Percentiles rank a stretch among this genome's conserved stretches.
phyloP scores from a whole-genome alignment of 768 basidiomycete species.

The Lactarius quietus region DNA sequence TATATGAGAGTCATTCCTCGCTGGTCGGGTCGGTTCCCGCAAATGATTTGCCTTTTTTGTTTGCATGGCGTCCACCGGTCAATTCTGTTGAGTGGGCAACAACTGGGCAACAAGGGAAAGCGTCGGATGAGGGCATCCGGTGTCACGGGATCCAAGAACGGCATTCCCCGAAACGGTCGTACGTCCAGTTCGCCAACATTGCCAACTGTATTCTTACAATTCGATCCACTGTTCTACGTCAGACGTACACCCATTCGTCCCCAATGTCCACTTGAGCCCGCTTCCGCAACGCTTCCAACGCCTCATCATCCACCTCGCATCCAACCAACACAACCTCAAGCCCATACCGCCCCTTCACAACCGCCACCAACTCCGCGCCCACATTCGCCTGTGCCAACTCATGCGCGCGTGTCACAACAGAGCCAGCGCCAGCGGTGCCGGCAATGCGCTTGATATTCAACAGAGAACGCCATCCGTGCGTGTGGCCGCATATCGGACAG shows the following conservation, averaged over 20 bases:
- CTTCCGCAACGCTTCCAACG: conserved; percentile 9
- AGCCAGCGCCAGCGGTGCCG: background rate
- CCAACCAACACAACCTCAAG: conserved; percentile 13
- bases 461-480: background rate
- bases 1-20: background rate
- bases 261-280: conserved; percentile 9
- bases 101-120: too few relatives aligned
- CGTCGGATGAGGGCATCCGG: too few relatives aligned
- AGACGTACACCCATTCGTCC: conserved; percentile 20
- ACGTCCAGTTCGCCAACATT: too few relatives aligned
- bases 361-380: conserved; percentile 8
- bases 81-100: too few relatives aligned
- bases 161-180: too few relatives aligned
- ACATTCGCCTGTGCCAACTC: background rate
- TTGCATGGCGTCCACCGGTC: background rate
- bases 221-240: background rate
- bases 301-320: conserved; percentile 8
- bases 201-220: too few relatives aligned
- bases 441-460: conserved; percentile 17
- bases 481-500: background rate
- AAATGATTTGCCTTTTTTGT: background rate
- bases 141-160: too few relatives aligned
- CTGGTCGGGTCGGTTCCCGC: too few relatives aligned
- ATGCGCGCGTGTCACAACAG: background rate
- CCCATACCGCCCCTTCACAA: conserved; percentile 9